Conservation (phyloP, 805 yeast genomes). For the Cyberlindnera petersonii region DNA sequence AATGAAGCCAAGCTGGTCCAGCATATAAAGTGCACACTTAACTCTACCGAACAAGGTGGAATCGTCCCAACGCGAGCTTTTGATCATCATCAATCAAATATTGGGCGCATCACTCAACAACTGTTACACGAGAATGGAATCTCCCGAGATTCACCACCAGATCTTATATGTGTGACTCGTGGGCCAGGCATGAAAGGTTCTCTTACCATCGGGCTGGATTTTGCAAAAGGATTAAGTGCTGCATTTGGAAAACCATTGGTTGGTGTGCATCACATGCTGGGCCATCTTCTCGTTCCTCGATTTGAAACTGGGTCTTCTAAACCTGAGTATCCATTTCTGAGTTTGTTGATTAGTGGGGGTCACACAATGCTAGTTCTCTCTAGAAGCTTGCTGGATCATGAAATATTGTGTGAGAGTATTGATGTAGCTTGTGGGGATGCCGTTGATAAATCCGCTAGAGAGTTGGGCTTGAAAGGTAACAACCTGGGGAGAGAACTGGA, state of each 20-base stretch:
- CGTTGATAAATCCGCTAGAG: slow-evolving; percentile 87
- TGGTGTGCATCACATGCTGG: slow-evolving; percentile 96
- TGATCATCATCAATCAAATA: slow-evolving; percentile 61
- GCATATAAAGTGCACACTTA: slow-evolving; percentile 61
- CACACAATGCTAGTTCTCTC: slow-evolving; percentile 86
- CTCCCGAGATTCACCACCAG: slow-evolving; percentile 40
- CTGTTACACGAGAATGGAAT: slow-evolving; percentile 33
- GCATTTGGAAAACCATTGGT: slow-evolving; percentile 76
- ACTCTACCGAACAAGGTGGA: slow-evolving; percentile 71
- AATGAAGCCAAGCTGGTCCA: slow-evolving; percentile 39
- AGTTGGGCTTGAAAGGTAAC: slow-evolving; percentile 71
- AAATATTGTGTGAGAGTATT: slow-evolving; percentile 64
- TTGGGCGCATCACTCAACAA: slow-evolving; percentile 49
- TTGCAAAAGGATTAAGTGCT: slow-evolving; percentile 78
- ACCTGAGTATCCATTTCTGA: slow-evolving; percentile 65
- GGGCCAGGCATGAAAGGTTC: slow-evolving; percentile 98
- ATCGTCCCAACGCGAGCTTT: slow-evolving; percentile 85
- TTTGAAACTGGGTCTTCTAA: slow-evolving; percentile 37
- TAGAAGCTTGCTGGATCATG: slow-evolving; percentile 57
- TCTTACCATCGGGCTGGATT: slow-evolving; percentile 71
- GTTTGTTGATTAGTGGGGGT: slow-evolving; percentile 86
- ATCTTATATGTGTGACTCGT: slow-evolving; percentile 81
- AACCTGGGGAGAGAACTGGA: slow-evolving; percentile 89
- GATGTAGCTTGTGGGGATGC: slow-evolving; percentile 96
- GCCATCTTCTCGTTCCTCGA: slow-evolving; percentile 73